Evolutionary conservation across 2,329 filamentous ascomycete genomes (phyloP).

Genomic region (Cladosporium halotolerans): DNA sequence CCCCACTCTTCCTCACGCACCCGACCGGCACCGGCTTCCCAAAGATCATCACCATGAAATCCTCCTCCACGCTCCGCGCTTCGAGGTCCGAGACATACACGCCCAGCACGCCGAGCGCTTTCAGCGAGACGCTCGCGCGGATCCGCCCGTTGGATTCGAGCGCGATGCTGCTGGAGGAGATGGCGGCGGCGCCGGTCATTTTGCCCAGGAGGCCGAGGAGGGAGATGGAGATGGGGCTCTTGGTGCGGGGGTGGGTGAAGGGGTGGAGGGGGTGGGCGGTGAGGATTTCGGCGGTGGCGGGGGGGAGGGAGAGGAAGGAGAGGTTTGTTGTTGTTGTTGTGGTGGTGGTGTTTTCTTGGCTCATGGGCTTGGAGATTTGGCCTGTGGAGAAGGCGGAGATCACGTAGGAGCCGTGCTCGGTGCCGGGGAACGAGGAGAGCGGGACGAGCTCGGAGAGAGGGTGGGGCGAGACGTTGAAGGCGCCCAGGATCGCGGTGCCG

Average conservation of each 20-base stretch:
- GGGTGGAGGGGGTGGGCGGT: constrained; percentile 62
- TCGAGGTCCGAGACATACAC: constrained; percentile 70
- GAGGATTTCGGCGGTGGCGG: constrained; percentile 72
- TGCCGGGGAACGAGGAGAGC: constrained; percentile 67
- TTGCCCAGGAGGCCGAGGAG: constrained; percentile 76
- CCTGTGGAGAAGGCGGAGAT: constrained; percentile 67
- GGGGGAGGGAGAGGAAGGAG: constrained; percentile 56
- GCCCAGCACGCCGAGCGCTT: constrained; percentile 72
- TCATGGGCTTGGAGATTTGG: constrained; percentile 49
- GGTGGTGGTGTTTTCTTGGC: constrained; percentile 14
- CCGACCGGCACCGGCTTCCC: constrained; percentile 62
- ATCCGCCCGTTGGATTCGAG: constrained; percentile 56
- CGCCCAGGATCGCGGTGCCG: constrained; percentile 69
- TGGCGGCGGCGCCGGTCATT: constrained; percentile 81
- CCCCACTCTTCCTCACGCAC: constrained; percentile 46
- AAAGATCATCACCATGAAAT: constrained; percentile 53
- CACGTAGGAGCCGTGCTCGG: constrained; percentile 58
- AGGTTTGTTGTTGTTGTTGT: constrained; percentile 39
- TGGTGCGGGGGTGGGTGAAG: constrained; percentile 39
- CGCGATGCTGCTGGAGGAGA: constrained; percentile 57
- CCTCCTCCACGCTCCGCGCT: constrained; percentile 34
- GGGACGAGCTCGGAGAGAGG: constrained; percentile 63
- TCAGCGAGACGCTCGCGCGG: constrained; percentile 62
- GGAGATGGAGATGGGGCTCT: constrained; percentile 50
- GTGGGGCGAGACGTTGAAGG: constrained; percentile 72